Percentiles rank a stretch among this genome's conserved stretches.
Evolutionary conservation across 2,329 filamentous ascomycete species (phyloP).

Genomic region (Trichoderma simmonsii): DNA sequence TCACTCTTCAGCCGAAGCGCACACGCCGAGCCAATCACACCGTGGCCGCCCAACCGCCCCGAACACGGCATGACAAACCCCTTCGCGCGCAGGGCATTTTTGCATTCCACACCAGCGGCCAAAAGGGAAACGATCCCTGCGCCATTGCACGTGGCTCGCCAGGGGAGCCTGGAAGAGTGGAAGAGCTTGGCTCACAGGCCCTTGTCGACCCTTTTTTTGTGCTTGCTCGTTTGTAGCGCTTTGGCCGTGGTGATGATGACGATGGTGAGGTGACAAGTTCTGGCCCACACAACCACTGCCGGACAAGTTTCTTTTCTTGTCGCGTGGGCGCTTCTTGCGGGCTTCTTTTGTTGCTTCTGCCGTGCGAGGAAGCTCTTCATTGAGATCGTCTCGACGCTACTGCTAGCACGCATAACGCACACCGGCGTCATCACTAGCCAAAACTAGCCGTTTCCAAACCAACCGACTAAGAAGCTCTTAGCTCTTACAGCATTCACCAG

Average conservation of each 20-base stretch:
- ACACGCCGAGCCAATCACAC: slow-evolving; percentile 10
- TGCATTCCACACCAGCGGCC: slow-evolving; percentile 8
- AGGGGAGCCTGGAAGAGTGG: slow-evolving; percentile 8
- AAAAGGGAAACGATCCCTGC: slow-evolving; percentile 15
- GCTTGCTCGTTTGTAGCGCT: neutral
- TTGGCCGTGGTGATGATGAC: neutral
- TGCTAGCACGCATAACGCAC: neutral
- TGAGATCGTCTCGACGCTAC: neutral
- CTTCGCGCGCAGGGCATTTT: neutral
- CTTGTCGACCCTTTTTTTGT: neutral
- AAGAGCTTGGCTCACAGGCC: neutral
- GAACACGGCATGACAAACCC: neutral
- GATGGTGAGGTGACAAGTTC: neutral
- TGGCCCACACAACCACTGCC: neutral
- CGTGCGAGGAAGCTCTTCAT: neutral
- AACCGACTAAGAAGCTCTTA: neutral
- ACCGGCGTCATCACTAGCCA: neutral
- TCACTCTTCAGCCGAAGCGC: slow-evolving; percentile 21
- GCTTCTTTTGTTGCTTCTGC: neutral
- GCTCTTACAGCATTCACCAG: neutral
- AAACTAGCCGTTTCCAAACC: neutral
- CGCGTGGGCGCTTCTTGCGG: neutral
- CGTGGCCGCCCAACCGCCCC: neutral
- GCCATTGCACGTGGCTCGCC: slow-evolving; percentile 20
- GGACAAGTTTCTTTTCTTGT: neutral